Conservation (phyloP, 2,329 filamentous ascomycete species). For the Magnaporthiopsis rhizophila region DNA sequence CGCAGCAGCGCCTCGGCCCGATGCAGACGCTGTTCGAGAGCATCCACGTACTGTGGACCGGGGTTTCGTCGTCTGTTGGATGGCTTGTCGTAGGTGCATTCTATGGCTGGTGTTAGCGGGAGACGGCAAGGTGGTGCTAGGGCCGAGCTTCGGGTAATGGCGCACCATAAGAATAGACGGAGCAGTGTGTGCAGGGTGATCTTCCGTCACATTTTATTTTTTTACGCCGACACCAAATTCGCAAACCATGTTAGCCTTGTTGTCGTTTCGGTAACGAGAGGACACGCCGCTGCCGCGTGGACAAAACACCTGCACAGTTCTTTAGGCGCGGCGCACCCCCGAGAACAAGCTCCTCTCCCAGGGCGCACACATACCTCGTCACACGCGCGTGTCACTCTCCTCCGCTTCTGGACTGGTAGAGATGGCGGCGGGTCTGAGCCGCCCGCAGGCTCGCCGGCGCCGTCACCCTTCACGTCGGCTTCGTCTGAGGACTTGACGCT, state of each 20-base stretch:
- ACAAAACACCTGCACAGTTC: not conserved
- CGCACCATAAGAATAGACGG: slow-evolving; percentile 95
- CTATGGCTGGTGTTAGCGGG: slow-evolving; percentile 33
- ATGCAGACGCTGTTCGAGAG: slow-evolving; percentile 72
- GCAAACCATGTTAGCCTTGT: not conserved
- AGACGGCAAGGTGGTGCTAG: not conserved
- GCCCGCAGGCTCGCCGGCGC: slow-evolving; percentile 6
- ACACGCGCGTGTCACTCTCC: slow-evolving; percentile 72
- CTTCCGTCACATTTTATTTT: slow-evolving; percentile 86
- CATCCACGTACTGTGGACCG: slow-evolving; percentile 87
- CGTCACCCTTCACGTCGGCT: slow-evolving; percentile 10
- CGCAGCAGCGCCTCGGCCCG: slow-evolving; percentile 74
- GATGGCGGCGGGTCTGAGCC: slow-evolving; percentile 22
- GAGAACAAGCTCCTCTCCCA: not conserved
- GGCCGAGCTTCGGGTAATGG: slow-evolving; percentile 5
- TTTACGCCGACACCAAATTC: slow-evolving; percentile 57
- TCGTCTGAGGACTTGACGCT: slow-evolving; percentile 1
- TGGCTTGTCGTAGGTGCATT: slow-evolving; percentile 92
- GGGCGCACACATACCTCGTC: slow-evolving; percentile 41
- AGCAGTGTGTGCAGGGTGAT: slow-evolving; percentile 89
- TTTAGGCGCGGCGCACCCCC: not conserved
- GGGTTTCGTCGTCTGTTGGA: slow-evolving; percentile 87
- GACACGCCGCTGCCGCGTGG: no score
- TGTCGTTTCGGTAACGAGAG: not conserved
- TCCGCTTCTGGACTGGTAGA: slow-evolving; percentile 63